phyloP scores from a whole-genome alignment of 2,329 filamentous ascomycete genomes.

The Daldinia sp. region DNA sequence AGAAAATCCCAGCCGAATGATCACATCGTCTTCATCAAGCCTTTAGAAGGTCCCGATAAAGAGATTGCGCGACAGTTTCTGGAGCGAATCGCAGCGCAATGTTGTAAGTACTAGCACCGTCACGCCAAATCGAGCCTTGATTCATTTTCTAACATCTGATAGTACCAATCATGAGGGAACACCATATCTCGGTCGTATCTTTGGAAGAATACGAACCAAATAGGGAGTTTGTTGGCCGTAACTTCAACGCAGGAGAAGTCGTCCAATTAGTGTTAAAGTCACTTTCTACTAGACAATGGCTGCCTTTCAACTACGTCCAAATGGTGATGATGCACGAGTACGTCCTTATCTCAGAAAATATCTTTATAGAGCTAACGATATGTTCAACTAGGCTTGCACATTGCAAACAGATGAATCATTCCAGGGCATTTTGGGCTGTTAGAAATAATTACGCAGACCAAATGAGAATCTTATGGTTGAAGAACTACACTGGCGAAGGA shows the following conservation, averaged over 20 bases:
- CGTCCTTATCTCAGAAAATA: constrained; percentile 22
- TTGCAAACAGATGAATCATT: constrained; percentile 93
- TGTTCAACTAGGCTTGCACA: constrained; percentile 69
- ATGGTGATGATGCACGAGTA: constrained; percentile 95
- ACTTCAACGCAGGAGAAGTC: constrained; percentile 90
- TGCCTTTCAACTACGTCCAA: constrained; percentile 84
- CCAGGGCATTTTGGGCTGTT: constrained; percentile 80
- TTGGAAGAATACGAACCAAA: constrained; percentile 87
- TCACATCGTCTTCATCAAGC: constrained; percentile 85
- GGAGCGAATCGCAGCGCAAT: constrained; percentile 82
- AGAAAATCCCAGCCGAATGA: constrained; percentile 77
- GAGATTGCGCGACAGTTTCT: constrained; percentile 73
- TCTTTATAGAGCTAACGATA: constrained; percentile 19
- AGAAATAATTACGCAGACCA: constrained; percentile 76
- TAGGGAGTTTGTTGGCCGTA: constrained; percentile 82
- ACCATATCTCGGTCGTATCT: constrained; percentile 70
- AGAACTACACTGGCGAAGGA: constrained; percentile 80
- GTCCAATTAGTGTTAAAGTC: constrained; percentile 84
- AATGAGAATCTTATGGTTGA: constrained; percentile 74
- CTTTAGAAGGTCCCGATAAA: constrained; percentile 71
- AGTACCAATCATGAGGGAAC: constrained; percentile 74
- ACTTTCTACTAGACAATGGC: constrained; percentile 70
- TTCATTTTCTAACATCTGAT: constrained; percentile 9
- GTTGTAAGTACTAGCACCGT: constrained; percentile 55
- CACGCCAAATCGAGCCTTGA: not conserved